These are phyloP conservation scores for Colletotrichum navitas DNA, from an alignment of 2,329 filamentous ascomycete species.

Conservation along the genomic window DNA sequence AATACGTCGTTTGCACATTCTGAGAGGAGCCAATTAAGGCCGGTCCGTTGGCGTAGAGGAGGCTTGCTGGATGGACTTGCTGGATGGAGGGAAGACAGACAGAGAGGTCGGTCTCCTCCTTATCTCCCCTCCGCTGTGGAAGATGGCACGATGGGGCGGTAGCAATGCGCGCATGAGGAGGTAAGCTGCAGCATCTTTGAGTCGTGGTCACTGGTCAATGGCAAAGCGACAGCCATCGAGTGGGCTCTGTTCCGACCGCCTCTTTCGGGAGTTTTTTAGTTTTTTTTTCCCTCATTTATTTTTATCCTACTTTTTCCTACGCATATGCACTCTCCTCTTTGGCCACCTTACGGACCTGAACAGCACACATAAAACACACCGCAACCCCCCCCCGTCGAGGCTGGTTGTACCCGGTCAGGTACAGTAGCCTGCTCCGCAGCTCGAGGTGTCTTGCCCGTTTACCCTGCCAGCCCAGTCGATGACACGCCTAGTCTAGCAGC, in stretches of 20 bases:
- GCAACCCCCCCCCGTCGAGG: slow-evolving; percentile 30
- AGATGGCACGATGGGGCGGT: slow-evolving; percentile 23
- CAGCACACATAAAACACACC: slow-evolving; percentile 24
- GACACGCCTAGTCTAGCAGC: slow-evolving; percentile 32
- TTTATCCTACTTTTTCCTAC: slow-evolving; percentile 4
- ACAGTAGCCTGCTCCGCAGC: slow-evolving; percentile 10
- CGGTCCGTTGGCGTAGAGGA: background rate
- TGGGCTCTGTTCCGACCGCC: slow-evolving; percentile 42
- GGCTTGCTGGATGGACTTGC: background rate
- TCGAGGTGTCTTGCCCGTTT: slow-evolving; percentile 7
- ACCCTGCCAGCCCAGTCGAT: slow-evolving; percentile 38
- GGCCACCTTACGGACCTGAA: slow-evolving; percentile 11
- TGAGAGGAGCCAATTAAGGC: background rate
- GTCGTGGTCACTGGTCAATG: slow-evolving; percentile 41
- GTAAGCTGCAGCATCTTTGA: slow-evolving; percentile 31
- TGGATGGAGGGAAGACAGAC: background rate
- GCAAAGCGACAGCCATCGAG: slow-evolving; percentile 11
- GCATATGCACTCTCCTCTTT: background rate
- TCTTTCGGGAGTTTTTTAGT: slow-evolving; percentile 15
- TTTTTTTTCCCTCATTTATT: slow-evolving; percentile 7
- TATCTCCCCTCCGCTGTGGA: background rate
- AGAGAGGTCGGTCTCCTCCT: background rate
- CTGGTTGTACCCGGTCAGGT: slow-evolving; percentile 37
- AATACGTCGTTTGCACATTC: background rate
- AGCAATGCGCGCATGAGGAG: slow-evolving; percentile 1